Base-by-base conservation (phyloP, 257 asterid genomes). In the Prunella vulgaris region DNA sequence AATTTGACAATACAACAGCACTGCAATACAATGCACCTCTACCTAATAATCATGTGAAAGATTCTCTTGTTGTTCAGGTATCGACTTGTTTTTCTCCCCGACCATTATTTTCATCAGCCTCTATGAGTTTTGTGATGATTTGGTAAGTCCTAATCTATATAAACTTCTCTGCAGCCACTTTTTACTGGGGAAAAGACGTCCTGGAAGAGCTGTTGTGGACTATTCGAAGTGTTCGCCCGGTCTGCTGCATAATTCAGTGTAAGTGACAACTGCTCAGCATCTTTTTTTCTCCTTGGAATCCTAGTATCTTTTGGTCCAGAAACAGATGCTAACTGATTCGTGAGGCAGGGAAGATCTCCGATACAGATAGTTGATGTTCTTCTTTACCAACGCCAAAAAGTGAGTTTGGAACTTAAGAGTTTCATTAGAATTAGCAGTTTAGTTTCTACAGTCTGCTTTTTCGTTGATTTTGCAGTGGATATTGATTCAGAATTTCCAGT, bases 161-260 rank as follows among this genome's bases (percentile, higher is more conserved):
- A 25, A 68, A 49, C n/a, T 18, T 56, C 35, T 78, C 44, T 79
- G 82, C 82, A 90, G 96, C 83, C 73, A 66, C 70, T 73, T 42
- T 77, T 18, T 59, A 81, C 81, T 0, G 85, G 59, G 76, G 76
- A 81, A 60, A 83, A 77, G 60, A 77, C 92, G 46, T 82, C 93
- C n/a, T 85, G 84, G 95, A 81, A 77, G 83, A 71, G 79, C 74
- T 89, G 92, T 59, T 89, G 92, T 83, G 96, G 95, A 65, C 77
- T 89, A 68, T 77, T 83, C 61, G 96, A 89, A 74, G 33, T 82
- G 76, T 81, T 88, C 65, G 52, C 79, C 2, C 74, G 81, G 54
- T 80, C 88, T 38, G 10, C 69, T 66, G 70, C 79, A 69, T 86
- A 80, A 77, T 25, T 42, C 15, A 42, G 1, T 33, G 21, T 18